Percentiles rank a stretch among this genome's conserved stretches.
Conservation (phyloP, 2,329 filamentous ascomycete genomes). For the Fusarium brevicatenulatum region DNA sequence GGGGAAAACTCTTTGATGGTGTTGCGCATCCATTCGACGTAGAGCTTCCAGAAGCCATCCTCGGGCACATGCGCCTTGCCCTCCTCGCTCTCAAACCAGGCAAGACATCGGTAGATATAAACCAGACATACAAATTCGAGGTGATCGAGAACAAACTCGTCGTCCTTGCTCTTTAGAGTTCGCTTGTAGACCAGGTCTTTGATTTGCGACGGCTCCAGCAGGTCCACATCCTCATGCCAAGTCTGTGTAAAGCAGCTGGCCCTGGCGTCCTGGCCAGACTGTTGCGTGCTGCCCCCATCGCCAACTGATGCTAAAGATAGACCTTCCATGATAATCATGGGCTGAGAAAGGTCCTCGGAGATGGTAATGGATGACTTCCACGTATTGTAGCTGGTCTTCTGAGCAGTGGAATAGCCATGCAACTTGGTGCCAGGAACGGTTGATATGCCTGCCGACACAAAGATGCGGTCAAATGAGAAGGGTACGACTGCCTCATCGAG, state of each 20-base stretch:
- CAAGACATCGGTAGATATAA: not conserved
- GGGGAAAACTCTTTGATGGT: not conserved
- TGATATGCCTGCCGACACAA: not conserved
- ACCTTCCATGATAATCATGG: not conserved
- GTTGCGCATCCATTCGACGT: not conserved
- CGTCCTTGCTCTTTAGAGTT: not conserved
- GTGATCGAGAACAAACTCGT: not conserved
- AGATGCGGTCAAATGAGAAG: not conserved
- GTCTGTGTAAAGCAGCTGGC: not conserved
- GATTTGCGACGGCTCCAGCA: not conserved
- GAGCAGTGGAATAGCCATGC: not conserved
- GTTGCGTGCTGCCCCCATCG: not conserved
- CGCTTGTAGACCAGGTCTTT: not conserved
- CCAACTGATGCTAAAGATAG: not conserved
- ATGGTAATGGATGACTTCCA: not conserved
- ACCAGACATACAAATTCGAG: not conserved
- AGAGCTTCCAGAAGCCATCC: not conserved
- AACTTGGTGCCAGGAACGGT: not conserved
- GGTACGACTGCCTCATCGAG: not conserved
- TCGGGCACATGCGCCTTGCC: not conserved
- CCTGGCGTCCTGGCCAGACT: not conserved
- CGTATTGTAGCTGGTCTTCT: not conserved
- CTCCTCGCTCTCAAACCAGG: not conserved
- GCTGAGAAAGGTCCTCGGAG: not conserved
- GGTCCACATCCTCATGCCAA: not conserved